Conservation (phyloP, 192 early-diverging fungal genomes). For the Coemansia sp. region DNA sequence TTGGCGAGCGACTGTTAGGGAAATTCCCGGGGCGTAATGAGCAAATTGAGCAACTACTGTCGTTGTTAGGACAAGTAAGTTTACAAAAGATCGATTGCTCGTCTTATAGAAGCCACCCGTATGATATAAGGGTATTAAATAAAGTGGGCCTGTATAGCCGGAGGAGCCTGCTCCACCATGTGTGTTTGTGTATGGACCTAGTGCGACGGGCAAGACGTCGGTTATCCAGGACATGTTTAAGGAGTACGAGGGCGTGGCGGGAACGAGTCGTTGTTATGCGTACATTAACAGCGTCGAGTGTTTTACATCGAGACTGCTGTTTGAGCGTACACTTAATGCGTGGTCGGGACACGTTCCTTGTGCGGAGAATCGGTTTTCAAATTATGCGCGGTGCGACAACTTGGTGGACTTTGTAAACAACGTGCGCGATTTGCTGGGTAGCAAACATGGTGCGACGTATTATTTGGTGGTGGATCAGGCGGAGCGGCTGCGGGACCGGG, state of each 20-base stretch:
- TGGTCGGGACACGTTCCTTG: constrained; percentile 52
- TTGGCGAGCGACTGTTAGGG: constrained; percentile 58
- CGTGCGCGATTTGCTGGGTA: constrained; percentile 16
- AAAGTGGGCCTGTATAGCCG: background rate
- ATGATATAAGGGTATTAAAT: background rate
- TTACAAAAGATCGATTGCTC: background rate
- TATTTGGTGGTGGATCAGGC: constrained; percentile 74
- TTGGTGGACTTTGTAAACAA: constrained; percentile 65
- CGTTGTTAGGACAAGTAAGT: constrained; percentile 29
- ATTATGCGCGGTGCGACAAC: constrained; percentile 59
- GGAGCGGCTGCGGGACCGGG: constrained; percentile 70
- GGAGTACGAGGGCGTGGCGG: constrained; percentile 17
- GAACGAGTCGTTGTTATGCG: constrained; percentile 22
- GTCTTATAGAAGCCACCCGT: background rate
- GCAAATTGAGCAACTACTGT: constrained; percentile 31
- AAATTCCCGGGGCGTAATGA: constrained; percentile 32
- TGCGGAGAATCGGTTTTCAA: constrained; percentile 46
- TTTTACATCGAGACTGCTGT: constrained; percentile 68
- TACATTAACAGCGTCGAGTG: constrained; percentile 76
- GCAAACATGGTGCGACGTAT: constrained; percentile 4
- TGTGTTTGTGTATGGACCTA: constrained; percentile 56
- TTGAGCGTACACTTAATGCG: constrained; percentile 72
- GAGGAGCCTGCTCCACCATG: constrained; percentile 36
- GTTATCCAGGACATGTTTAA: constrained; percentile 39
- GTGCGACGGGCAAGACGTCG: constrained; percentile 59